Conservation (phyloP, 1,284 basidiomycete species). For the Hymenochaete sp. region DNA sequence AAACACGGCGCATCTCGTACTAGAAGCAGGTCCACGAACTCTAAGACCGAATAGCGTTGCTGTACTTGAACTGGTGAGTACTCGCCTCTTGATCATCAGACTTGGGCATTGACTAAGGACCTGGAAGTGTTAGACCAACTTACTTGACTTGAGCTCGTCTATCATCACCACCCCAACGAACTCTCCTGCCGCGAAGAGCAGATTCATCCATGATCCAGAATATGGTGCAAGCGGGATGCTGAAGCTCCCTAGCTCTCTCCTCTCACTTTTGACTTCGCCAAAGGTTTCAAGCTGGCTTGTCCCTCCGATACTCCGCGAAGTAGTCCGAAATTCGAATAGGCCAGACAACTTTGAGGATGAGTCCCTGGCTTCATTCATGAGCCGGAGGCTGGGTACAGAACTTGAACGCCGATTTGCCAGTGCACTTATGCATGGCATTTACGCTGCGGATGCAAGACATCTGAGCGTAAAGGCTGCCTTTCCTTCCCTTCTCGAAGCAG, state of each 20-base stretch:
- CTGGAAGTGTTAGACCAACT: conserved; percentile 51
- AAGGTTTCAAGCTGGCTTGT: conserved; percentile 42
- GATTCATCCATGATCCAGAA: conserved; percentile 66
- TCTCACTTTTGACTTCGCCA: conserved; percentile 36
- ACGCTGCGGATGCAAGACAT: conserved; percentile 73
- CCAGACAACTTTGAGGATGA: conserved; percentile 51
- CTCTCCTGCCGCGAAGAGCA: conserved; percentile 63
- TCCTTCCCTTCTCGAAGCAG: conserved; percentile 61
- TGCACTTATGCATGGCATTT: conserved; percentile 88
- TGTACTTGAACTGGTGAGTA: conserved; percentile 73
- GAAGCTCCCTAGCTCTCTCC: conserved; percentile 38
- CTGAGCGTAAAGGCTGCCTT: conserved; percentile 77
- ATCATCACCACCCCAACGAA: conserved; percentile 57
- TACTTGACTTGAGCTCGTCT: conserved; percentile 51
- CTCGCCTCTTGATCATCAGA: not conserved
- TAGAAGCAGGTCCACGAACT: conserved; percentile 81
- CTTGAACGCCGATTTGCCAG: conserved; percentile 74
- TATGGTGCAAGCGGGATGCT: conserved; percentile 40
- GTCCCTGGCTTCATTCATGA: conserved; percentile 72
- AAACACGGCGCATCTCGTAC: conserved; percentile 37
- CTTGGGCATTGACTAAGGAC: not conserved
- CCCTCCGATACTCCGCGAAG: conserved; percentile 49
- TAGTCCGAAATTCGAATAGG: conserved; percentile 39
- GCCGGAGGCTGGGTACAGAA: conserved; percentile 63
- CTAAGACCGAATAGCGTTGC: conserved; percentile 65